Base-by-base conservation (phyloP, 495 filamentous ascomycete genomes). In the Penicillium ochrochloron region DNA sequence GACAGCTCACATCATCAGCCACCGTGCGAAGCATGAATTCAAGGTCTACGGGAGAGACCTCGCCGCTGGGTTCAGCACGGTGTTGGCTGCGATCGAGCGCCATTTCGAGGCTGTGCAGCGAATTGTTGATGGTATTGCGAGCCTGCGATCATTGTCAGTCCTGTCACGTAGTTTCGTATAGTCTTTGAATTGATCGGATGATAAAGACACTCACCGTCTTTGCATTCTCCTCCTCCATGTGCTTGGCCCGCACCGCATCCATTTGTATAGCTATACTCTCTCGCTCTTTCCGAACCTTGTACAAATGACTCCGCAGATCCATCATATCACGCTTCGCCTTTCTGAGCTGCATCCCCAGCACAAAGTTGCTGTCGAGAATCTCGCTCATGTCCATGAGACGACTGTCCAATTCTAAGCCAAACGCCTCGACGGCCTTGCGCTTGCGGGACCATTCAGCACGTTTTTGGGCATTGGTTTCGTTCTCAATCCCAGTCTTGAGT, bases 201-300 rank as follows among this genome's bases (percentile, higher is more conserved):
- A 42, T 56, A 58, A 34, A 50, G 59, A 5, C 31, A 64, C 73
- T 62, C 60, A 84, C 82, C 59, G 71, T 69, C 62, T 71, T 76
- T 33, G 67, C 67, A 42, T 65, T 71, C 64, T 82, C 80, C 65
- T 75, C 76, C 56, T 75, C 76, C 23, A 72, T 68, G 61, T 90
- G 88, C 65, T 81, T 82, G 48, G 83, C 84, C 27, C 89, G 80
- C 33, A 92, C 81, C 12, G 86, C 85, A 66, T 94, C 91, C 83
- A 89, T 90, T 54, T 83, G 83, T 62, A 92, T 68, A 12, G 88
- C 86, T 31, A 93, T 79, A 64, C 84, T 80, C 64, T 92, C 87
- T 33, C 89, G 78, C 75, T 92, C 85, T 46, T 78, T 81, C 23
- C 88, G 85, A 19, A 92, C 75, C 8, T 82, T 80, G 64, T 90